phyloP scores from a whole-genome alignment of 2,329 filamentous ascomycete species.

The Blastomyces silverae region DNA sequence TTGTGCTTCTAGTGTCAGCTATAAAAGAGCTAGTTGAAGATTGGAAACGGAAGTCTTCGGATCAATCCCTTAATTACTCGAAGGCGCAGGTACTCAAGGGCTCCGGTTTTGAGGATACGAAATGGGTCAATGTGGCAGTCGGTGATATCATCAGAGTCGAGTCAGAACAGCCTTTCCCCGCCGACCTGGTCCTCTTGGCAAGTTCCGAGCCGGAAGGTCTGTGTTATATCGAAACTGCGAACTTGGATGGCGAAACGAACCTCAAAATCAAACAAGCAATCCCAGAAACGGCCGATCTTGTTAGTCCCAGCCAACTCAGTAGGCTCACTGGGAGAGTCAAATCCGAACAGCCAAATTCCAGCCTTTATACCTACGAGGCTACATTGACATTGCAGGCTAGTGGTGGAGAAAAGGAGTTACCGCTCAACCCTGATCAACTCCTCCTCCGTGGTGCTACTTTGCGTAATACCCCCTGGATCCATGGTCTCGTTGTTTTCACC shows the following conservation, averaged over 20 bases:
- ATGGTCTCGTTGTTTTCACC: conserved; percentile 92
- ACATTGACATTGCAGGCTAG: conserved; percentile 86
- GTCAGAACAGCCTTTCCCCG: conserved; percentile 90
- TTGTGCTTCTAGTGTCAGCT: conserved; percentile 90
- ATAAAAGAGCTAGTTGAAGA: conserved; percentile 93
- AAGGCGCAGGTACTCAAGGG: conserved; percentile 77
- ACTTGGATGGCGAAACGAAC: conserved; percentile 95
- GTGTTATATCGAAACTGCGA: conserved; percentile 98
- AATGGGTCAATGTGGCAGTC: conserved; percentile 89
- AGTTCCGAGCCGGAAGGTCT: conserved; percentile 95
- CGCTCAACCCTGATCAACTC: conserved; percentile 79
- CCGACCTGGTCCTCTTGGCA: conserved; percentile 83
- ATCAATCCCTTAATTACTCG: conserved; percentile 80
- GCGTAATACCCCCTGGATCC: conserved; percentile 93
- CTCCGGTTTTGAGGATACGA: conserved; percentile 74
- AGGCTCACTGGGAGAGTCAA: conserved; percentile 77
- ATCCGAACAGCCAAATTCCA: conserved; percentile 97
- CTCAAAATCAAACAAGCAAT: conserved; percentile 97
- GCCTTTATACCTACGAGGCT: conserved; percentile 95
- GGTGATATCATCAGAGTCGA: conserved; percentile 90
- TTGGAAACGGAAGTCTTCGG: conserved; percentile 78
- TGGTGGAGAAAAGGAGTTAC: conserved; percentile 85
- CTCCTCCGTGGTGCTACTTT: conserved; percentile 87
- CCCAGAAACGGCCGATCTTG: conserved; percentile 80
- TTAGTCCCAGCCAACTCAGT: conserved; percentile 79